Evolutionary conservation across 2,329 filamentous ascomycete species (phyloP).

Genomic region (Fusarium begoniae): DNA sequence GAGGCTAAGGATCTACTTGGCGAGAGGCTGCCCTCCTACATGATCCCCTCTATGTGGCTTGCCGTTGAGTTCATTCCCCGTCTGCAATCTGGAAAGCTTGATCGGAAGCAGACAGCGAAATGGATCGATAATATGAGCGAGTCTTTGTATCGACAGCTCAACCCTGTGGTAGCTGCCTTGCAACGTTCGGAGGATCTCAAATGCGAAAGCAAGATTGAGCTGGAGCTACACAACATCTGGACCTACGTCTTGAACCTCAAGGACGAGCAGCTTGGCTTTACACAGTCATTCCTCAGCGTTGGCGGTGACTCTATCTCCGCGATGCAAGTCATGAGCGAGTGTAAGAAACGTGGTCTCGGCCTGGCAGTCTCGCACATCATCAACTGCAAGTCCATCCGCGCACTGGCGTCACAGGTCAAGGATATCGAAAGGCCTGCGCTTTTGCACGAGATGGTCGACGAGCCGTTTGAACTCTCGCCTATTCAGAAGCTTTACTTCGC

Average conservation of each 20-base stretch:
- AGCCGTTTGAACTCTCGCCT: slow-evolving; percentile 22
- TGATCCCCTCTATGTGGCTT: slow-evolving; percentile 38
- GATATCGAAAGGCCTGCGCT: slow-evolving; percentile 6
- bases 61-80: slow-evolving; percentile 29
- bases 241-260: slow-evolving; percentile 31
- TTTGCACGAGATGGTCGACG: neutral
- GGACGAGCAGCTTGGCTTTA: slow-evolving; percentile 26
- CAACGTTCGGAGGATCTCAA: neutral
- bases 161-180: slow-evolving; percentile 1
- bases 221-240: slow-evolving; percentile 30
- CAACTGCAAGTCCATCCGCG: slow-evolving; percentile 37
- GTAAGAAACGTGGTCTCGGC: slow-evolving; percentile 40
- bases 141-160: slow-evolving; percentile 20
- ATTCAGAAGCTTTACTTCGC: slow-evolving; percentile 35
- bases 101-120: slow-evolving; percentile 21
- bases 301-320: slow-evolving; percentile 56
- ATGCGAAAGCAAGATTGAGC: neutral
- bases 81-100: slow-evolving; percentile 34
- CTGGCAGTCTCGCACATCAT: slow-evolving; percentile 44
- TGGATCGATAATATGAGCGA: slow-evolving; percentile 31
- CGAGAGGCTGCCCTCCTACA: slow-evolving; percentile 29
- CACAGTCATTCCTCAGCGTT: slow-evolving; percentile 48
- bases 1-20: slow-evolving; percentile 27
- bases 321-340: slow-evolving; percentile 52
- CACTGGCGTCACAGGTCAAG: slow-evolving; percentile 18